Evolutionary conservation across 2,329 filamentous ascomycete genomes (phyloP).

Genomic region (Ceratocystis eucalypticola): DNA sequence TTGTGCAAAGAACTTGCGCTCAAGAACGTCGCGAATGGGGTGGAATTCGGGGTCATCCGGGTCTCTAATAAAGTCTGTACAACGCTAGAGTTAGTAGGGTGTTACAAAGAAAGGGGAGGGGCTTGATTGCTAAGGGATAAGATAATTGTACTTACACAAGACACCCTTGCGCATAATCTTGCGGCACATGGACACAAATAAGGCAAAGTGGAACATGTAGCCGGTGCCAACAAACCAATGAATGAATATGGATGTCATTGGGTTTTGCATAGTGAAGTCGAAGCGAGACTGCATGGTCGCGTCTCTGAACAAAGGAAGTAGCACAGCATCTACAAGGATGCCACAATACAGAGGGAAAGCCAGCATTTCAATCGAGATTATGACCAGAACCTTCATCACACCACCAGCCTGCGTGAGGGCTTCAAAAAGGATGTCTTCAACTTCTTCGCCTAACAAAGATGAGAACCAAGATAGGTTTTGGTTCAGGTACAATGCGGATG

Average conservation of each 20-base stretch:
- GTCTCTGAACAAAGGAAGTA: conserved; percentile 77
- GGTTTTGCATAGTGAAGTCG: conserved; percentile 62
- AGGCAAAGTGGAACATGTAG: conserved; percentile 99
- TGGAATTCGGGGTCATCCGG: conserved; percentile 98
- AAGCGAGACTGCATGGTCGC: conserved; percentile 66
- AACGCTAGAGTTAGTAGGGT: conserved; percentile 24
- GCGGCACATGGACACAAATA: conserved; percentile 97
- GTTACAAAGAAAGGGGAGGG: not conserved
- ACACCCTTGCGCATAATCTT: conserved; percentile 95
- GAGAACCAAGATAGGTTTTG: conserved; percentile 38
- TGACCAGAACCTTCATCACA: conserved; percentile 93
- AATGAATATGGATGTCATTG: conserved; percentile 83
- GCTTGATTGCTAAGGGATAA: too few relatives aligned
- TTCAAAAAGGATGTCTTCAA: conserved; percentile 70
- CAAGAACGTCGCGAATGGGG: conserved; percentile 88
- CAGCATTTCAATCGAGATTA: conserved; percentile 98
- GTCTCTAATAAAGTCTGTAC: conserved; percentile 81
- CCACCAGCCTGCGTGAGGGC: conserved; percentile 84
- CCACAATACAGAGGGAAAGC: conserved; percentile 94
- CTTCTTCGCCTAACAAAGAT: conserved; percentile 41
- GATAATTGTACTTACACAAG: conserved; percentile 49
- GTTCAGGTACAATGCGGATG: conserved; percentile 68
- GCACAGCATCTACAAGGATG: conserved; percentile 71
- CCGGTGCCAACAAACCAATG: conserved; percentile 98
- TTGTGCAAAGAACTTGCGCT: conserved; percentile 83